A percentile compares a stretch with the other conserved stretches of the same genome.
phyloP scores from a whole-genome alignment of 345 rosid species.

The Garcia nutans region DNA sequence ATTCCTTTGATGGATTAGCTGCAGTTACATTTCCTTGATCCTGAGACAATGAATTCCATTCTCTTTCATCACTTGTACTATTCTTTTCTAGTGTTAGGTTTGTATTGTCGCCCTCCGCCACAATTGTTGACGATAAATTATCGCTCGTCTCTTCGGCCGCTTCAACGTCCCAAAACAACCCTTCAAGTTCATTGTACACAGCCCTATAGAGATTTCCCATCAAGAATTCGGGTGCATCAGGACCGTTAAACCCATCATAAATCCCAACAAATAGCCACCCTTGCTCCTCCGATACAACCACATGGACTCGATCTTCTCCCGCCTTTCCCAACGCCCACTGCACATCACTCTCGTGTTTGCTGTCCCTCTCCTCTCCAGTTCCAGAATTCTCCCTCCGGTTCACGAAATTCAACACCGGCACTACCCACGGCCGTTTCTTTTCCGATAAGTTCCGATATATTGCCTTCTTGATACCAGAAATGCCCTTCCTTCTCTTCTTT shows the following conservation, averaged over 20 bases:
- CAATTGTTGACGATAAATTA: conserved; percentile 12
- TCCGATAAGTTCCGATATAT: conserved; percentile 62
- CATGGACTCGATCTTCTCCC: conserved; percentile 95
- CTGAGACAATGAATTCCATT: conserved; percentile 4
- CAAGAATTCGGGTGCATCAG: conserved; percentile 95
- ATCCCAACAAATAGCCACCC: conserved; percentile 98
- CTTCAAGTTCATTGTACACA: conserved; percentile 76
- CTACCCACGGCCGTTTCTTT: conserved; percentile 90
- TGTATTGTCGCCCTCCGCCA: conserved; percentile 26
- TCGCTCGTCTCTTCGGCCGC: conserved; percentile 26
- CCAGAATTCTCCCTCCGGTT: conserved; percentile 48
- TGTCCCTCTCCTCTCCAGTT: conserved; percentile 31
- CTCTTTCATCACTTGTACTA: conserved; percentile 13
- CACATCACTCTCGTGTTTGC: conserved; percentile 49
- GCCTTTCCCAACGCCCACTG: conserved; percentile 99
- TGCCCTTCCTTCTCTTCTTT: conserved; percentile 60
- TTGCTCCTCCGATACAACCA: conserved; percentile 94
- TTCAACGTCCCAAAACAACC: conserved; percentile 86
- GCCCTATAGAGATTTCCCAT: conserved; percentile 97
- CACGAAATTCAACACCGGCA: conserved; percentile 83
- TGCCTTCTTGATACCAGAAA: conserved; percentile 56
- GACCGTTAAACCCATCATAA: conserved; percentile 97
- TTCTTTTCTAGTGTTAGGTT: conserved; percentile 24
- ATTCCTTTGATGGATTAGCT: conserved; percentile 9
- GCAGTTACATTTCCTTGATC: conserved; percentile 10